Base-by-base conservation (phyloP, 306 rosid genomes). In the Vigna hirtella region DNA sequence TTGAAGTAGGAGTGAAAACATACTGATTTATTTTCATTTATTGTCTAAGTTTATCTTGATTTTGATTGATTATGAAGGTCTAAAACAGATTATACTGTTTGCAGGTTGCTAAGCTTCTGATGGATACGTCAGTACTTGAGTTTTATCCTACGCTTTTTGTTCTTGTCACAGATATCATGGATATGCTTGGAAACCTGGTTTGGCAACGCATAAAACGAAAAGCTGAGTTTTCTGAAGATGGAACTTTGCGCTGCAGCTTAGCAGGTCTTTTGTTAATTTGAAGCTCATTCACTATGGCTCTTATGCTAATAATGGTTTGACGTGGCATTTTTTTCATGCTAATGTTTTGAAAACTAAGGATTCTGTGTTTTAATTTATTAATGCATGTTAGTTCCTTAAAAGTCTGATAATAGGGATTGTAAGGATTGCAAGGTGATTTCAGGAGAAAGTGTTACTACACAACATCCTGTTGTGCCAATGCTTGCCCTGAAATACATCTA, bases 51-150 rank as follows among this genome's bases (percentile, higher is more conserved):
- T 53, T 80, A 66, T 42, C 81, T 62, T 69, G 50, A 65, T 72
- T 59, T 61, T 61, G 76, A 70, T 59, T 40, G 59, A 51, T 70
- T 77, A 36, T 68, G 7, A 36, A 32, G 38, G 48, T 63, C 77
- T 83, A 67, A 83, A 45, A 67, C 53, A 38, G 61, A 74, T 85
- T 84, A 75, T 65, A 77, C 70, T 80, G 45, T 69, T 73, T 86
- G 89, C 93, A 95, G 98, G 98, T 89, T 66, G 96, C 90, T 59
- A 90, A 89, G 88, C 98, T 95, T 86, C 84, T 95, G 88, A 87
- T 80, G 94, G 98, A 95, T 79, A 95, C 97, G 15, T 92, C 97
- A 20, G 88, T 88, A 53, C 83, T 58, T 76, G 92, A 92, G 84
- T 95, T 91, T 86, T 92, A 95, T 82, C 97, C 97, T 77, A 90